A percentile compares a stretch with the other conserved stretches of the same genome.
These are phyloP conservation scores for Lachancea sp. DNA, from an alignment of 805 yeast genomes.

Conservation along the genomic window DNA sequence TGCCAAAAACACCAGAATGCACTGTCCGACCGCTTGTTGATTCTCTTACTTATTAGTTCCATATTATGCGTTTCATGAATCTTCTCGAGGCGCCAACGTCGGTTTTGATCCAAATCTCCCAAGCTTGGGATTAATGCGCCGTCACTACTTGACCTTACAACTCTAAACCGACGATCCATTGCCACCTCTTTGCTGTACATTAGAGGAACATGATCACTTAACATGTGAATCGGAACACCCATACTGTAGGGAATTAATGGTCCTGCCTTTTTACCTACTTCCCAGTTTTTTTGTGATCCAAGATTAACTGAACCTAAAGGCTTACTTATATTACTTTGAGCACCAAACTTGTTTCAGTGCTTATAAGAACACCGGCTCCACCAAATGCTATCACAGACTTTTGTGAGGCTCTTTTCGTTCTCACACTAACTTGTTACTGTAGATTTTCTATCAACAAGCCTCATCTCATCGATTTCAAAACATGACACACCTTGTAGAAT, in stretches of 20 bases:
- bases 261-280: background rate
- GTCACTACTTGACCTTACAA: constrained; percentile 3
- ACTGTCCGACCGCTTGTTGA: constrained; percentile 5
- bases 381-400: no score
- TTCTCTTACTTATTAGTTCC: background rate
- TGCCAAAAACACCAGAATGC: constrained; percentile 7
- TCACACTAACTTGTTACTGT: no score
- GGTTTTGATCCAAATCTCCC: background rate
- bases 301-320: no score
- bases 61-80: background rate
- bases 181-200: background rate
- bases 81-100: constrained; percentile 1
- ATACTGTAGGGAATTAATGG: background rate
- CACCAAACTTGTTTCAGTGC: no score
- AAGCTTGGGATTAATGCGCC: background rate
- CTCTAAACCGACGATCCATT: background rate
- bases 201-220: background rate
- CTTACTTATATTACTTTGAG: no score
- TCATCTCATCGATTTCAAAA: no score
- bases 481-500: no score
- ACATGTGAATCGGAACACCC: constrained; percentile 1
- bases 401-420: no score
- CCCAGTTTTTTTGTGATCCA: no score
- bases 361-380: no score
- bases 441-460: no score